Conservation (phyloP, 805 yeast genomes). For the Starmerella potacharoeniae region DNA sequence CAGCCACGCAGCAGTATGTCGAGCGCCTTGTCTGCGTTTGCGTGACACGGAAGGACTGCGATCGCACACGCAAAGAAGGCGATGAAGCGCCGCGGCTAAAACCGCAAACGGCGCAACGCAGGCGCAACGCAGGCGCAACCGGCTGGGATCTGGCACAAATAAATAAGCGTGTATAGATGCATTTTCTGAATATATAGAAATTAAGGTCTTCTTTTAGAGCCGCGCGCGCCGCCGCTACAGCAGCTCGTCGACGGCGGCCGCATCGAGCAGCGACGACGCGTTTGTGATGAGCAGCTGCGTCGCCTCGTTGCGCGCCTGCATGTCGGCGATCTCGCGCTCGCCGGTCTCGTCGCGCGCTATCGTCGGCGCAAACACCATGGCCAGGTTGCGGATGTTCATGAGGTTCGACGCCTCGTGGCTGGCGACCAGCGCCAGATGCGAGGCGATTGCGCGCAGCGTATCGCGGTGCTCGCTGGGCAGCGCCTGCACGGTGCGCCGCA, state of each 20-base stretch:
- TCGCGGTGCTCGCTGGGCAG: constrained; percentile 60
- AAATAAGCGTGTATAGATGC: neutral
- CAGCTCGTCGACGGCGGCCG: constrained; percentile 5
- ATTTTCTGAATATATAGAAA: neutral
- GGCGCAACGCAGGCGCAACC: too few relatives aligned
- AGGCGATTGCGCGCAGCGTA: constrained; percentile 44
- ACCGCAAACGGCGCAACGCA: too few relatives aligned
- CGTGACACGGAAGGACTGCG: too few relatives aligned
- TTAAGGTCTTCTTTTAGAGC: neutral
- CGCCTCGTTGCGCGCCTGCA: constrained; percentile 65
- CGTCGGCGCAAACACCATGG: constrained; percentile 93
- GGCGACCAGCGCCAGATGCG: constrained; percentile 56
- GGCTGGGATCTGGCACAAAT: neutral
- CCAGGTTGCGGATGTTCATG: constrained; percentile 72
- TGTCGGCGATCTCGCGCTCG: constrained; percentile 72
- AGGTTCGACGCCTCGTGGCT: constrained; percentile 46
- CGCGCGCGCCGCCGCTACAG: neutral
- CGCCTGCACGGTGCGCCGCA: constrained; percentile 37
- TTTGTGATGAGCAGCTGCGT: constrained; percentile 53
- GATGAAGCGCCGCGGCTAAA: too few relatives aligned
- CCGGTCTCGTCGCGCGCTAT: constrained; percentile 68
- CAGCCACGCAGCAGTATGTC: too few relatives aligned
- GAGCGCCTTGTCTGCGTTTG: too few relatives aligned
- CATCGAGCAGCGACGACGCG: constrained; percentile 13
- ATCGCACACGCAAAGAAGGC: too few relatives aligned